These are phyloP conservation scores for Penicillium canescens DNA, from an alignment of 495 filamentous ascomycete genomes.

Conservation along the genomic window DNA sequence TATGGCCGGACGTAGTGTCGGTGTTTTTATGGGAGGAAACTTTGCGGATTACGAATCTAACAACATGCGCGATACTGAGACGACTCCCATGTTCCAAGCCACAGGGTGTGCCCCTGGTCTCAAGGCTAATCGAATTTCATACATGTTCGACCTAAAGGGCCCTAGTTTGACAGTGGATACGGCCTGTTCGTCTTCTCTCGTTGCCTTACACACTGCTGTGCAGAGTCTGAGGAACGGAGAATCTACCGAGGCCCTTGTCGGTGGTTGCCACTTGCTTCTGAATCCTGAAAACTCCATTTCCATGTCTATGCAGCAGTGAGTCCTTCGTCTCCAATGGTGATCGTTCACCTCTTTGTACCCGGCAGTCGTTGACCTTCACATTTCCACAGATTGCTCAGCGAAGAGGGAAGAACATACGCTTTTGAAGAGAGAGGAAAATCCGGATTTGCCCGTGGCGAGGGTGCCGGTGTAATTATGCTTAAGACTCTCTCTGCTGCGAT, in stretches of 20 bases:
- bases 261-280: slow-evolving; percentile 1
- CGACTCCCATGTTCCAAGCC: neutral
- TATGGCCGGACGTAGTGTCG: neutral
- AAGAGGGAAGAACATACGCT: neutral
- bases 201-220: neutral
- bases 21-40: neutral
- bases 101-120: neutral
- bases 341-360: no score
- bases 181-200: neutral
- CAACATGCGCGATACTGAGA: neutral
- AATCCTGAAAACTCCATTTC: slow-evolving; percentile 1
- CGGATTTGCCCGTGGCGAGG: slow-evolving; percentile 44
- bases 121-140: neutral
- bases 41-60: neutral
- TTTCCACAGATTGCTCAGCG: no score
- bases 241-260: neutral
- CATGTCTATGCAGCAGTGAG: no score
- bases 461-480: slow-evolving; percentile 26
- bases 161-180: neutral
- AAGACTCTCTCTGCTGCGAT: slow-evolving; percentile 36
- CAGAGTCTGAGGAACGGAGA: neutral
- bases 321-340: no score
- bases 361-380: no score
- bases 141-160: neutral
- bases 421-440: slow-evolving; percentile 20